These are phyloP conservation scores for Tulasnella sp. DNA, from an alignment of 768 basidiomycete species.

Conservation along the genomic window DNA sequence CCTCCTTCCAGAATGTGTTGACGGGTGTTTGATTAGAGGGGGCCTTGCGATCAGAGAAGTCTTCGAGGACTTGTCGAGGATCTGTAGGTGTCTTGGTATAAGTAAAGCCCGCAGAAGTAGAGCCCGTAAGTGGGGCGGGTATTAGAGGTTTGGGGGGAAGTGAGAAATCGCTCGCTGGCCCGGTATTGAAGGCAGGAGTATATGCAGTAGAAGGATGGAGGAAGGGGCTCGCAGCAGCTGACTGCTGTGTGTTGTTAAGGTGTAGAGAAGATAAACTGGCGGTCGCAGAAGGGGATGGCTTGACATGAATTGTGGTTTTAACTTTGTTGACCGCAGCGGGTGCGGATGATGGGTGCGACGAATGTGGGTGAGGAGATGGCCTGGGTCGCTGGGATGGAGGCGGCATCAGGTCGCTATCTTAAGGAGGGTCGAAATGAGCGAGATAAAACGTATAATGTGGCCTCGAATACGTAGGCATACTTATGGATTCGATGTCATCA, in stretches of 20 bases:
- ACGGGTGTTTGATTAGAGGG: constrained; percentile 47
- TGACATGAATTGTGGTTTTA: constrained; percentile 2
- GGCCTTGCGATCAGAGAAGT: constrained; percentile 76
- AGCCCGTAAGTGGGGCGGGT: not conserved
- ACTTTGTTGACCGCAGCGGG: constrained; percentile 3
- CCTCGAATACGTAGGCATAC: not conserved
- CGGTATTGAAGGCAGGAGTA: not conserved
- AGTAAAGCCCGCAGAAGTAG: constrained; percentile 1
- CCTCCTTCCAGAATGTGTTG: constrained; percentile 70
- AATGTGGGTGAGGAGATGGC: constrained; percentile 12
- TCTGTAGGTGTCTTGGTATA: constrained; percentile 44
- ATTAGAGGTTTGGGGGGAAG: constrained; percentile 4
- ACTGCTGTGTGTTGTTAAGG: not conserved
- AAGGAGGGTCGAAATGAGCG: not conserved
- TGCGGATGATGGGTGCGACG: constrained; percentile 9
- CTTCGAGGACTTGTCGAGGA: constrained; percentile 72
- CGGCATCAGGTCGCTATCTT: constrained; percentile 13
- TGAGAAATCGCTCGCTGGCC: constrained; percentile 8
- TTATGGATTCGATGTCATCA: constrained; percentile 13
- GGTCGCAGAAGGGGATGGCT: not conserved
- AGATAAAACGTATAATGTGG: not conserved
- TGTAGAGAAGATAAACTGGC: not conserved
- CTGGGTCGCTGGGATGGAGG: constrained; percentile 14
- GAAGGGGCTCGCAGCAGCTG: not conserved
- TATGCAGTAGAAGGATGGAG: no score